Evolutionary conservation across 2,329 filamentous ascomycete species (phyloP).

Genomic region (Fusarium floridanum): DNA sequence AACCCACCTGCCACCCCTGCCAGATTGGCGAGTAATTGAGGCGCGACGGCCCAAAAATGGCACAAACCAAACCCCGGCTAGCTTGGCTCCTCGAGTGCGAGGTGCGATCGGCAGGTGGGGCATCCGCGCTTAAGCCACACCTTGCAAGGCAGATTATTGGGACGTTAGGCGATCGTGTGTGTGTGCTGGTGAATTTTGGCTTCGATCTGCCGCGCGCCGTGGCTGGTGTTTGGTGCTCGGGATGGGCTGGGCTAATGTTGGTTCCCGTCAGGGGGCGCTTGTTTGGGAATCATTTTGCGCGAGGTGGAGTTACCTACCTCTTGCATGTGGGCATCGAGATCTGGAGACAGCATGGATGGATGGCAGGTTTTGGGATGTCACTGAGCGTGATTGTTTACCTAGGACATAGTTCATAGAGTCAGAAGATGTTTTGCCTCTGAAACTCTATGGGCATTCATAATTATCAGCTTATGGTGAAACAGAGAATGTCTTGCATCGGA

Average conservation of each 20-base stretch:
- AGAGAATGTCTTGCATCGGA: not conserved
- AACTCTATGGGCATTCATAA: not conserved
- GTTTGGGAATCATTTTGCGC: not conserved
- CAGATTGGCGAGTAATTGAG: conserved; percentile 17
- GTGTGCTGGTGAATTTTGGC: conserved; percentile 3
- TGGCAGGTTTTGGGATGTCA: not conserved
- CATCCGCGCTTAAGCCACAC: conserved; percentile 23
- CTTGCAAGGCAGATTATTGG: conserved; percentile 2
- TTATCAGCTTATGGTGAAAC: not conserved
- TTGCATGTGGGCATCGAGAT: not conserved
- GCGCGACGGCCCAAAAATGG: conserved; percentile 9
- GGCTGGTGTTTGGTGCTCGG: conserved; percentile 24
- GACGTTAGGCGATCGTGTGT: conserved; percentile 3
- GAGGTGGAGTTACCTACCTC: not conserved
- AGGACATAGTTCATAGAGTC: not conserved
- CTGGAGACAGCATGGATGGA: not conserved
- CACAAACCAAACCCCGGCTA: conserved; percentile 3
- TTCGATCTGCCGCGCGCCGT: conserved; percentile 10
- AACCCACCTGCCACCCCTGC: conserved; percentile 2
- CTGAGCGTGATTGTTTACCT: not conserved
- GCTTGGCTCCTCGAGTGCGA: conserved; percentile 11
- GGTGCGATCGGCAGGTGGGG: conserved; percentile 5
- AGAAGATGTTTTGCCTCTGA: not conserved
- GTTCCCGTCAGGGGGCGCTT: not conserved
- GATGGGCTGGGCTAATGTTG: conserved; percentile 17